A percentile compares a stretch with the other conserved stretches of the same genome.
These are phyloP conservation scores for Macrolepiota albuminosa DNA, from an alignment of 768 basidiomycete species.

Conservation along the genomic window DNA sequence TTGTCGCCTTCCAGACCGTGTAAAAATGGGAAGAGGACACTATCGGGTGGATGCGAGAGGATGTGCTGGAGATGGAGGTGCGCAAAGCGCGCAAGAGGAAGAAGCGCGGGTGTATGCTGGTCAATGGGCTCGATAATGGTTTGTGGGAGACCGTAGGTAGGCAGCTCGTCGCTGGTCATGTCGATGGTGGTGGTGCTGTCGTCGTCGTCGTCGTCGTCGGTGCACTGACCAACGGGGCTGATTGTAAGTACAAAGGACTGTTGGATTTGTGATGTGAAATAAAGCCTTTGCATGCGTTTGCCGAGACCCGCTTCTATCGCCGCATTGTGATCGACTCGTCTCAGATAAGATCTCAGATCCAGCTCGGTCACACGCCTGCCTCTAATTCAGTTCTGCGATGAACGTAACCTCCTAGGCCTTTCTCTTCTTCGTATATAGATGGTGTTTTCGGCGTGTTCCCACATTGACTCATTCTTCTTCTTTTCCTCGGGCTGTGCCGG, in stretches of 20 bases:
- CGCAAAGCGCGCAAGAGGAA: constrained; percentile 46
- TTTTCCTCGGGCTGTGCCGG: neutral
- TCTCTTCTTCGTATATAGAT: neutral
- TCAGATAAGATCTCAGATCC: constrained; percentile 13
- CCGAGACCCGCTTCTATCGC: constrained; percentile 13
- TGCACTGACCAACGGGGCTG: neutral
- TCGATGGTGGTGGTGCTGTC: neutral
- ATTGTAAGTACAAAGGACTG: neutral
- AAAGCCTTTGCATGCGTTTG: constrained; percentile 4
- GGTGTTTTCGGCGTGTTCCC: neutral
- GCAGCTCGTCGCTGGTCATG: neutral
- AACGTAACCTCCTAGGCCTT: neutral
- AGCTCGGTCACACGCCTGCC: neutral
- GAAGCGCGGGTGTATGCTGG: constrained; percentile 11
- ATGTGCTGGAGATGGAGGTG: constrained; percentile 59
- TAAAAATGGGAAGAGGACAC: constrained; percentile 81
- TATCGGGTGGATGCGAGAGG: constrained; percentile 71
- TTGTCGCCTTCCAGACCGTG: constrained; percentile 85
- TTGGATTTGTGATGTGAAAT: constrained; percentile 4
- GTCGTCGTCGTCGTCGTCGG: constrained; percentile 2
- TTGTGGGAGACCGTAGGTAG: neutral
- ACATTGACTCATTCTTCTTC: neutral
- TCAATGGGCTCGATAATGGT: neutral
- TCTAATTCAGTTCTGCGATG: neutral
- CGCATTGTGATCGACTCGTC: constrained; percentile 12